Percentiles rank a stretch among this genome's conserved stretches.
Evolutionary conservation across 2,329 filamentous ascomycete species (phyloP).

Genomic region (Cryphonectria carpinicola): DNA sequence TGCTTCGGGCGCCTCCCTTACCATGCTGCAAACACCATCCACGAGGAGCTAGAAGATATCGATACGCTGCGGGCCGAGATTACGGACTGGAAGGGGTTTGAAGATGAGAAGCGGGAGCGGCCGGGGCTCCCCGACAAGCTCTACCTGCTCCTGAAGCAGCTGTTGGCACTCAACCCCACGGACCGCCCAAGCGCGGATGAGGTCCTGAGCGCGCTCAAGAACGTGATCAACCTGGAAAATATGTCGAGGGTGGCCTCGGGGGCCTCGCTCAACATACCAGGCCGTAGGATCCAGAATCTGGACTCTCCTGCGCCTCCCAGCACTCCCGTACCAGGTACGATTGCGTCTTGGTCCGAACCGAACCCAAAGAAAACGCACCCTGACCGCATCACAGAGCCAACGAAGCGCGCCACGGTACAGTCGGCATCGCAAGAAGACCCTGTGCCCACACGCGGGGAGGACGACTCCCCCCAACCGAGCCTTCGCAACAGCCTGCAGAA

Average conservation of each 20-base stretch:
- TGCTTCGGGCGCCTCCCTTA: constrained; percentile 93
- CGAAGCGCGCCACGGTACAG: constrained; percentile 39
- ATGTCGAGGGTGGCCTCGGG: constrained; percentile 40
- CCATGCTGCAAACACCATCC: constrained; percentile 76
- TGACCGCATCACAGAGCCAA: constrained; percentile 35
- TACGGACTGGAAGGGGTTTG: constrained; percentile 82
- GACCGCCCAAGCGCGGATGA: constrained; percentile 85
- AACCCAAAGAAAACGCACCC: constrained; percentile 21
- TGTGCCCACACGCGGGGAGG: constrained; percentile 32
- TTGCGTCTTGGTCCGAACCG: constrained; percentile 21
- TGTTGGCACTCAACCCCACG: constrained; percentile 76
- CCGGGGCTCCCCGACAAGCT: constrained; percentile 84
- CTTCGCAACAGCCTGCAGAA: constrained; percentile 39
- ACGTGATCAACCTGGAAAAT: constrained; percentile 58
- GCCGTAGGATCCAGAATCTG: constrained; percentile 57
- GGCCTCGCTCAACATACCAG: constrained; percentile 46
- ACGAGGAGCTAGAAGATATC: constrained; percentile 91
- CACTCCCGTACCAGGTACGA: constrained; percentile 52
- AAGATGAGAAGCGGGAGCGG: constrained; percentile 73
- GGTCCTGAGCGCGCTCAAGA: constrained; percentile 77
- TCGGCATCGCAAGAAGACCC: constrained; percentile 39
- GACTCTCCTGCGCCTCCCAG: constrained; percentile 56
- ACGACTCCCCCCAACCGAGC: constrained; percentile 36
- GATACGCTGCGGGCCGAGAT: constrained; percentile 87
- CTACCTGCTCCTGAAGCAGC: constrained; percentile 79